These are phyloP conservation scores for Periconia sp. DNA, from an alignment of 2,329 filamentous ascomycete genomes.

Conservation along the genomic window DNA sequence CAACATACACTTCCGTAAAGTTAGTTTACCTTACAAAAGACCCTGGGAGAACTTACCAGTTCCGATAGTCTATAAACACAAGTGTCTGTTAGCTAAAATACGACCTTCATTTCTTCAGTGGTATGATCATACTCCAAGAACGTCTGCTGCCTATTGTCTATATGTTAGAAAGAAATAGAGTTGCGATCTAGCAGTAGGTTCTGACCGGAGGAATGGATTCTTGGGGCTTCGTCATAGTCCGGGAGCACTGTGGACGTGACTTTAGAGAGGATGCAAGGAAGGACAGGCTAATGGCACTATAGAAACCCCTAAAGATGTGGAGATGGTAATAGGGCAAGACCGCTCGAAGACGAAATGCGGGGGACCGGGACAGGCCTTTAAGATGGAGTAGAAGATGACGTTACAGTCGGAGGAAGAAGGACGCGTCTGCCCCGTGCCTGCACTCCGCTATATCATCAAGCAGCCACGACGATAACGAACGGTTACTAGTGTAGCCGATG, in stretches of 20 bases:
- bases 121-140: slow-evolving; percentile 46
- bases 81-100: too few species aligned
- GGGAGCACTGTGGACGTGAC: slow-evolving; percentile 4
- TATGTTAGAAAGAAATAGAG: too few species aligned
- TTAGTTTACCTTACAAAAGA: slow-evolving; percentile 23
- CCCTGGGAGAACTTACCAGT: slow-evolving; percentile 47
- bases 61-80: slow-evolving; percentile 41
- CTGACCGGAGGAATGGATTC: slow-evolving; percentile 42
- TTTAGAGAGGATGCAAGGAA: background rate
- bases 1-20: slow-evolving; percentile 28
- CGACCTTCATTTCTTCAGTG: too few species aligned
- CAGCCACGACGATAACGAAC: slow-evolving; percentile 12
- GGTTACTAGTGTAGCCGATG: slow-evolving; percentile 14
- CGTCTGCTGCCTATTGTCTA: slow-evolving; percentile 43
- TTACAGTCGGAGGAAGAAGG: slow-evolving; percentile 7
- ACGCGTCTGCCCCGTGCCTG: slow-evolving; percentile 7
- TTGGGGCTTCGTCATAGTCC: slow-evolving; percentile 37
- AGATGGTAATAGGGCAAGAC: slow-evolving; percentile 11
- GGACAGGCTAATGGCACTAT: background rate
- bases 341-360: slow-evolving; percentile 4
- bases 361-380: slow-evolving; percentile 17
- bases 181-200: slow-evolving; percentile 1
- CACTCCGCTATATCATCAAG: slow-evolving; percentile 10
- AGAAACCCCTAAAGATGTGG: slow-evolving; percentile 10
- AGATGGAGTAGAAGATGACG: slow-evolving; percentile 5